phyloP scores from a whole-genome alignment of 805 yeast species.

The Kluyveromyces siamensis region DNA sequence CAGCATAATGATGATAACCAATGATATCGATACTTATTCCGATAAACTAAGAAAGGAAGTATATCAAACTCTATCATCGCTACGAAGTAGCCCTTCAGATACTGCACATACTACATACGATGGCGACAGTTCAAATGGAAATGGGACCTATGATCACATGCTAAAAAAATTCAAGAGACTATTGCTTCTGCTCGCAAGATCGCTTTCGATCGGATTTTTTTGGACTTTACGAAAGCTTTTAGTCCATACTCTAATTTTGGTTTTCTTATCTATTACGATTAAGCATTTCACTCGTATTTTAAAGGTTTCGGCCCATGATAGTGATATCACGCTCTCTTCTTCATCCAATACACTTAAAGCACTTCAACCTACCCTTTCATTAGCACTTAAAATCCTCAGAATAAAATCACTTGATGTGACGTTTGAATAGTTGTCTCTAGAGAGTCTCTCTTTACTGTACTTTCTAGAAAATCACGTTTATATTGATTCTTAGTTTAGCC shows the following conservation, averaged over 20 bases:
- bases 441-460: background rate
- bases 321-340: background rate
- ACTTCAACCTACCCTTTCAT: background rate
- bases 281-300: background rate
- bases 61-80: slow-evolving; percentile 4
- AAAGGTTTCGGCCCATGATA: background rate
- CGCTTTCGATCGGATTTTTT: background rate
- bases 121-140: background rate
- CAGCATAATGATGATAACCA: slow-evolving; percentile 5
- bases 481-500: too few species aligned
- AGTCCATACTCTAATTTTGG: background rate
- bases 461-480: background rate
- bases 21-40: slow-evolving; percentile 6
- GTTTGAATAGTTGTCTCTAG: background rate
- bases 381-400: background rate
- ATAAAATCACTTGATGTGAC: background rate
- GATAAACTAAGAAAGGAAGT: slow-evolving; percentile 7
- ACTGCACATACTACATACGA: background rate
- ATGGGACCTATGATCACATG: background rate
- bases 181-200: background rate
- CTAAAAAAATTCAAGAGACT: background rate
- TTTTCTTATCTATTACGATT: background rate
- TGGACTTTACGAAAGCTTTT: background rate
- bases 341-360: background rate
- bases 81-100: background rate